Conservation (phyloP, 805 yeast genomes). For the Yarrowia osloensis region DNA sequence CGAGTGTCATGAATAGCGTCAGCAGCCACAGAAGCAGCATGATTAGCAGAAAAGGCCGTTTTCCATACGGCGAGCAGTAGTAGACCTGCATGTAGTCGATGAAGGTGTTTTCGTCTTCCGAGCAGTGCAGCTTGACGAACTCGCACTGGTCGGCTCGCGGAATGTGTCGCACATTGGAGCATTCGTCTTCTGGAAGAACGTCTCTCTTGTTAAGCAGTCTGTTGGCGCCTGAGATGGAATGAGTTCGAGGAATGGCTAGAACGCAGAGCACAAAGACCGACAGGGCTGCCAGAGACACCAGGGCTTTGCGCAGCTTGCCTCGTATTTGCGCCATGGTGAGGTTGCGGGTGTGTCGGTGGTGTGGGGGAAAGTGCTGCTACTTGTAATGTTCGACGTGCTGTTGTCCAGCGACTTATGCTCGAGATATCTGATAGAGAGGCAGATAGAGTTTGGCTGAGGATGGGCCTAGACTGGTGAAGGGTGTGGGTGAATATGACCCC, state of each 20-base stretch:
- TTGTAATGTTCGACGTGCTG: background rate
- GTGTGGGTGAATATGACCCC: background rate
- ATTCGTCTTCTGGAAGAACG: constrained; percentile 1
- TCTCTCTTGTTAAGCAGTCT: constrained; percentile 13
- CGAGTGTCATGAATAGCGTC: constrained; percentile 62
- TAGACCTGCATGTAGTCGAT: constrained; percentile 45
- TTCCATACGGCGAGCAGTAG: constrained; percentile 37
- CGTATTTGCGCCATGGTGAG: constrained; percentile 17
- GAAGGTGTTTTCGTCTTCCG: constrained; percentile 42
- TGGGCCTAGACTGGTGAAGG: no score
- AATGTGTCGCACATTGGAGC: constrained; percentile 17
- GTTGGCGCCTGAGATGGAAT: constrained; percentile 2
- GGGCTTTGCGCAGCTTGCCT: constrained; percentile 3
- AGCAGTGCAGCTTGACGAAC: constrained; percentile 45
- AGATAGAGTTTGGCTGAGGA: background rate
- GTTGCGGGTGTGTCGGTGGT: background rate
- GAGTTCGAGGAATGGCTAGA: constrained; percentile 20
- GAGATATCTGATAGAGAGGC: constrained; percentile 7
- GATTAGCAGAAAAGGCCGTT: constrained; percentile 29
- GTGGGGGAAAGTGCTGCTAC: background rate
- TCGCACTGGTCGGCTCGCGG: constrained; percentile 41
- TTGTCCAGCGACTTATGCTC: background rate
- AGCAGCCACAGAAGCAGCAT: constrained; percentile 41
- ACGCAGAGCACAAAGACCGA: constrained; percentile 9
- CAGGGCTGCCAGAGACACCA: constrained; percentile 4